Base-by-base conservation (phyloP, 352 stramenopile species). In the Phytopythium sindhum region DNA sequence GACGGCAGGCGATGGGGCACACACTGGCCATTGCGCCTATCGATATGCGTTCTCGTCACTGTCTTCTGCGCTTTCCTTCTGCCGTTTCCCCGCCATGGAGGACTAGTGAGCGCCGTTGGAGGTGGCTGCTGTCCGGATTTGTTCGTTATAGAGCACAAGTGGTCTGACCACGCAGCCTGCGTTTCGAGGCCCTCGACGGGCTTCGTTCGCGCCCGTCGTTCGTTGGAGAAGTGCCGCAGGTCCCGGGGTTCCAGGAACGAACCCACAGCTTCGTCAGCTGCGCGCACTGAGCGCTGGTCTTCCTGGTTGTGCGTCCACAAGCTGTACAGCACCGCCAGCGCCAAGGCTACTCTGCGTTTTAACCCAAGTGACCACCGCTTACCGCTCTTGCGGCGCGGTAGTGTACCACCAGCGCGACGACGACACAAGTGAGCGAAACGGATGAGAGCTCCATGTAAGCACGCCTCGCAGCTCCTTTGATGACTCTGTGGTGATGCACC, bases 371-470 rank as follows among this genome's bases (percentile, higher is more conserved):
- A 54, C 9, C 17, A 47, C n/a, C 54, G 54, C 54, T 41, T 17
- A 24, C 47, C 26, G 47, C 47, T 17, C 8, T 4, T 23, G 47
- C 23, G 55, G 55, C 55, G 55, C 23, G 56, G 24, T 23, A 17
- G n/a, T n/a, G n/a, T n/a, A n/a, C n/a, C 23, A 54, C 24, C 5
- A 42, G 19, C 15, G n/a, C 39, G n/a, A 61, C 39, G 56, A 53
- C 56, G 28, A 15, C 48, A 11, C 44, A 57, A 24, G 28, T 48
- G 4, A 50, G 31, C 58, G 14, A 57, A 37, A 24, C 58, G 44
- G 42, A 64, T 64, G 48, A 50, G 10, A 56, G 28, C 28, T 44
- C 58, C 28, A 39, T 64, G 58, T 64, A 39, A 50, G 54, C 31
- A 21, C 4, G 8, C n/a, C 14, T 10, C 15, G 42, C 28, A 26